Evolutionary conservation across 176 grass and related monocot species (phyloP).

Genomic region (Dendrocalamus sinicus): DNA sequence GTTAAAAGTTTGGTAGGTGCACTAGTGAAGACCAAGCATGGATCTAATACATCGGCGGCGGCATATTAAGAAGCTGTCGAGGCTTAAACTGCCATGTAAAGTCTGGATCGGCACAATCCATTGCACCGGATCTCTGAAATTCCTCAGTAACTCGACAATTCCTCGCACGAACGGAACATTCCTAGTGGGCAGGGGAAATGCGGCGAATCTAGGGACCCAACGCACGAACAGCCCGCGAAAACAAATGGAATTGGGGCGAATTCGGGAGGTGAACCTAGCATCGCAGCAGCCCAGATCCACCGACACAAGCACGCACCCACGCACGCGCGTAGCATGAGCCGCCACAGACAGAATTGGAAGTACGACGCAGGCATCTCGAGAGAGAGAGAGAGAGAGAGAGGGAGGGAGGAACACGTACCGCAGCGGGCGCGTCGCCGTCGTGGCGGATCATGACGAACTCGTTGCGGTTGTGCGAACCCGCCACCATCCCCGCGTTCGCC

Average conservation of each 20-base stretch:
- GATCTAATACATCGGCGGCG: background rate
- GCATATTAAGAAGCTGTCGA: background rate
- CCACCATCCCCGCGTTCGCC: slow-evolving; percentile 77
- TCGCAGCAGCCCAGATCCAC: slow-evolving; percentile 47
- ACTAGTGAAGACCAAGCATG: background rate
- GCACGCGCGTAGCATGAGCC: background rate
- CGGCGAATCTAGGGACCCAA: background rate
- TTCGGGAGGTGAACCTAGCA: background rate
- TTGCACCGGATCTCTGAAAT: slow-evolving; percentile 20
- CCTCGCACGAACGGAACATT: background rate
- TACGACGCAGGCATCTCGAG: background rate
- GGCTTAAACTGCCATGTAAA: background rate
- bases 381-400: background rate
- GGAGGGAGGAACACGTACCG: slow-evolving; percentile 27
- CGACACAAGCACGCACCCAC: background rate
- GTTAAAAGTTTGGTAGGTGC: background rate
- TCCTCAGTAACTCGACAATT: background rate
- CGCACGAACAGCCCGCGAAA: background rate
- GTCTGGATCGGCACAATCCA: background rate
- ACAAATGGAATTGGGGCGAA: background rate
- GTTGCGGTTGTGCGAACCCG: slow-evolving; percentile 81
- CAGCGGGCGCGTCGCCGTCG: slow-evolving; percentile 65
- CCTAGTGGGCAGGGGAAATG: background rate
- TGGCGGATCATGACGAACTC: slow-evolving; percentile 86
- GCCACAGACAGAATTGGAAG: background rate